Evolutionary conservation across 495 filamentous ascomycete species (phyloP).

Genomic region (Lasiosphaeriaceae sp.): DNA sequence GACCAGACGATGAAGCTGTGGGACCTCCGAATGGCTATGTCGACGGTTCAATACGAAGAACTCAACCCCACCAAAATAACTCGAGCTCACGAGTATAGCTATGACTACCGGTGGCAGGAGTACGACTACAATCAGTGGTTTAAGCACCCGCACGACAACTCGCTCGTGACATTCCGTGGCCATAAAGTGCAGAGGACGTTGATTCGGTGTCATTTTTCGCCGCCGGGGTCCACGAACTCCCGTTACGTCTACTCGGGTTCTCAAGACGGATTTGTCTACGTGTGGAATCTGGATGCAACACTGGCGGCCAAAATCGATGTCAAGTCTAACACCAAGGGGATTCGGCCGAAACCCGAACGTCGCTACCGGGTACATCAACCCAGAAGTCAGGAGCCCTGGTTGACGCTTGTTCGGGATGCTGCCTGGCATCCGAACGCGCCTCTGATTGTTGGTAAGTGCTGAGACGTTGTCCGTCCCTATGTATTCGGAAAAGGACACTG

Average conservation of each 20-base stretch:
- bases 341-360: conserved; percentile 8
- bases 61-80: conserved; percentile 31
- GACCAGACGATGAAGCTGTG: conserved; percentile 98
- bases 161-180: conserved; percentile 87
- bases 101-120: conserved; percentile 79
- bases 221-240: conserved; percentile 80
- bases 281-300: conserved; percentile 94
- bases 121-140: conserved; percentile 68
- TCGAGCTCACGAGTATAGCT: conserved; percentile 57
- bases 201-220: conserved; percentile 95
- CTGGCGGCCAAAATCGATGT: conserved; percentile 79
- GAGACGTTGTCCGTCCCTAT: not conserved
- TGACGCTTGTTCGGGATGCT: conserved; percentile 85
- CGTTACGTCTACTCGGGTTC: conserved; percentile 91
- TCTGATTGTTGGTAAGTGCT: conserved; percentile 70
- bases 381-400: conserved; percentile 50
- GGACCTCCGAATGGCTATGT: conserved; percentile 84
- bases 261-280: conserved; percentile 79
- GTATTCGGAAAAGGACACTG: not conserved
- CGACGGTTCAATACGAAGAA: conserved; percentile 58
- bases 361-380: conserved; percentile 24
- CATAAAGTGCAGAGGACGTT: conserved; percentile 84
- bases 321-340: conserved; percentile 51
- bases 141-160: conserved; percentile 82
- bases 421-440: conserved; percentile 94